Base-by-base conservation (phyloP, 306 rosid genomes). In the Vigna hirtella region DNA sequence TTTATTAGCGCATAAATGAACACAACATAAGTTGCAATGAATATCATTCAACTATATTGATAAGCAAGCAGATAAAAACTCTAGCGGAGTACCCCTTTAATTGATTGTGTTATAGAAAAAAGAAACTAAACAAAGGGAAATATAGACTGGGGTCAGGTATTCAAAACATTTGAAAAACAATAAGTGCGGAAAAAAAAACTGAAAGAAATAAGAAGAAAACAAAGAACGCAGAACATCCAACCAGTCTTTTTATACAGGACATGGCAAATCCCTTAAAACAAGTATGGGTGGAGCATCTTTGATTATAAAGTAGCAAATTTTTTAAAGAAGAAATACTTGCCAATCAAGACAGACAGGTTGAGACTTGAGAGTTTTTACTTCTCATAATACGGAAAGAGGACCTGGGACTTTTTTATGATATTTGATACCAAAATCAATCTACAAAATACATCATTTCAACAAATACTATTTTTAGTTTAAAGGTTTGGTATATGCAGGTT, bases 1-100 rank as follows among this genome's bases (percentile, higher is more conserved):
- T 49, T 81, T 59, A 66, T 58, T 50, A 56, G 30, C 63, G 72
- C 55, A 53, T 72, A 40, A 48, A 61, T 43, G 74, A 77, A 50
- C 24, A 72, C 7, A 6, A 32, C 49, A 45, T 17, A 63, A 48
- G 57, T 64, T 50, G 36, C 61, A 74, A 55, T 17, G 24, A 57
- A 64, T 51, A 65, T 71, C 70, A 36, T 71, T 73, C 17, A 71
- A n/a, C 15, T 47, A 48, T 61, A 84, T 64, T 17, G 38, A 36
- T 74, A 49, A 34, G 61, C 75, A 72, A 42, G 66, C 74, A 71
- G 64, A 51, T 70, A 11, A 70, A 80, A 43, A 15, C 64, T 5
- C 36, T 20, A 66, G 73, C 74, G 14, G 24, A 36, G 66, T 15
- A 28, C 22, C 71, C 66, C 34, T 70, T 43, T 45, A 38, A 30